These are phyloP conservation scores for Kwoniella europaea DNA, from an alignment of 768 basidiomycete genomes.

Conservation along the genomic window DNA sequence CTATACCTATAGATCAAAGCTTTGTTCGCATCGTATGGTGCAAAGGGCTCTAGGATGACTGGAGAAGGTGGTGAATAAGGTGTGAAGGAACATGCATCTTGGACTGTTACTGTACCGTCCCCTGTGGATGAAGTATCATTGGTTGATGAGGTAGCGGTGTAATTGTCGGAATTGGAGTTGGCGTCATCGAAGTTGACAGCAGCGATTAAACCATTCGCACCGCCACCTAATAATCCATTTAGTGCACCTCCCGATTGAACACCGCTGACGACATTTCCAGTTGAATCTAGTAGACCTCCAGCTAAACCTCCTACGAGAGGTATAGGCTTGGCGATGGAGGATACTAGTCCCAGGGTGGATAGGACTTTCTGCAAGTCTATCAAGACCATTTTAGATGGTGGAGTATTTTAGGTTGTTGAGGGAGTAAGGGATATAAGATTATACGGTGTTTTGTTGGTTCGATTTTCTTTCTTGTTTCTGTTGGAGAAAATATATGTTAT, in stretches of 20 bases:
- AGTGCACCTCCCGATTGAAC: constrained; percentile 22
- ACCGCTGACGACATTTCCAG: constrained; percentile 26
- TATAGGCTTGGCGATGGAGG: constrained; percentile 37
- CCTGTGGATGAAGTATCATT: background rate
- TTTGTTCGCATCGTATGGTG: constrained; percentile 63
- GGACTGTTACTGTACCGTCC: background rate
- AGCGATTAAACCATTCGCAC: constrained; percentile 23
- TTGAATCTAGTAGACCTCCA: constrained; percentile 35
- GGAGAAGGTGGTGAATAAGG: constrained; percentile 38
- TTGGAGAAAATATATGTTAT: background rate
- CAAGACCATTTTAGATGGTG: constrained; percentile 32
- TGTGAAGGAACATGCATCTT: constrained; percentile 29
- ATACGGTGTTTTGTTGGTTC: constrained; percentile 2
- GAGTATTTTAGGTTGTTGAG: background rate
- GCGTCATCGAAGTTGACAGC: constrained; percentile 17
- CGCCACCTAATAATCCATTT: constrained; percentile 29
- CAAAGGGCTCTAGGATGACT: constrained; percentile 59
- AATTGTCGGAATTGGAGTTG: constrained; percentile 6
- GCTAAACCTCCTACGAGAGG: constrained; percentile 31
- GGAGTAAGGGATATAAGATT: background rate
- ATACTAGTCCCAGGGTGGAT: constrained; percentile 36
- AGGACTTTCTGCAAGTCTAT: constrained; percentile 43
- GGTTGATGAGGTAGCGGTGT: background rate
- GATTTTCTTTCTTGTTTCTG: background rate
- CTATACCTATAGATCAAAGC: constrained; percentile 68